Conservation (phyloP, 345 rosid species). For the Gossypium stocksii region DNA sequence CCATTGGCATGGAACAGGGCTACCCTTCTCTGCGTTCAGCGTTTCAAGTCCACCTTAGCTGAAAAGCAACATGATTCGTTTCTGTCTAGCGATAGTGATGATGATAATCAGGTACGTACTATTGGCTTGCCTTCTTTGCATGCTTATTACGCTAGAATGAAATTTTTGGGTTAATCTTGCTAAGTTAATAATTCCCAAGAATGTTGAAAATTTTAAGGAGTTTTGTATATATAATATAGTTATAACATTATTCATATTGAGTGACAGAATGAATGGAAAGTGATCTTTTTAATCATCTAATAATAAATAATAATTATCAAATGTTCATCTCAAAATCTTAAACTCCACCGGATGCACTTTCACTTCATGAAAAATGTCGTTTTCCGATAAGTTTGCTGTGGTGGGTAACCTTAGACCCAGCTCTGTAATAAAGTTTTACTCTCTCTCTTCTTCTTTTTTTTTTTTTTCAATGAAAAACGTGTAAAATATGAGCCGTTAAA, state of each 20-base stretch:
- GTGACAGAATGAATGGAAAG: background rate
- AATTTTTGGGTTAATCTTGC: background rate
- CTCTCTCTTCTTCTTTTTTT: too few relatives aligned
- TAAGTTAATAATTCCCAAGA: background rate
- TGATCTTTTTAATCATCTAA: background rate
- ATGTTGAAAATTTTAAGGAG: background rate
- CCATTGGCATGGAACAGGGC: background rate
- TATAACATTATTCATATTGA: background rate
- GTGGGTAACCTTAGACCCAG: background rate
- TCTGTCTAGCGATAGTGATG: constrained; percentile 3
- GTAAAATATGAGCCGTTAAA: background rate
- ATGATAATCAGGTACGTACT: background rate
- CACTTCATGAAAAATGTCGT: too few relatives aligned
- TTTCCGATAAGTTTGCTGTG: too few relatives aligned
- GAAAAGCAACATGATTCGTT: background rate
- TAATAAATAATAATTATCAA: background rate
- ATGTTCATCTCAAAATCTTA: background rate
- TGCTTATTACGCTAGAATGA: background rate
- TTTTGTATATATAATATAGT: too few relatives aligned
- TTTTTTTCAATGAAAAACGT: background rate
- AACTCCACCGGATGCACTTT: too few relatives aligned
- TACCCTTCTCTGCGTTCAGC: background rate
- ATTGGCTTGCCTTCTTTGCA: background rate
- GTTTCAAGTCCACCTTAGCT: constrained; percentile 11
- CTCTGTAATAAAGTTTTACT: background rate